These are phyloP conservation scores for Penicillium glabrum DNA, from an alignment of 2,329 filamentous ascomycete genomes.

Conservation along the genomic window DNA sequence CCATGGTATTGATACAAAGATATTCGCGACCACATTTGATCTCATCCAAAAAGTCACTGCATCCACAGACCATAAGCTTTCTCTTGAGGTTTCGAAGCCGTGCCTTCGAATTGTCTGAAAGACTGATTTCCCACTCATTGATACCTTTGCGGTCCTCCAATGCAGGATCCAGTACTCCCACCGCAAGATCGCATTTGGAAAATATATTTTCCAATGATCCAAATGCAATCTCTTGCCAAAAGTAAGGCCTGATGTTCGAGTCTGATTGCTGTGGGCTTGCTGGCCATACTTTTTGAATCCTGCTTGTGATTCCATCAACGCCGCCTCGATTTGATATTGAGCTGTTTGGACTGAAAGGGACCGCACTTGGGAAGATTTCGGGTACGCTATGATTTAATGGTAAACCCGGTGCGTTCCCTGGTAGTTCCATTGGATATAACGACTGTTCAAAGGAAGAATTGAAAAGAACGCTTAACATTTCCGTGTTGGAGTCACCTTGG, in stretches of 20 bases:
- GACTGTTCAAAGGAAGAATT: not conserved
- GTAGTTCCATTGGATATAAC: not conserved
- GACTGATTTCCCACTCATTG: not conserved
- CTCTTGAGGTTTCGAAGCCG: slow-evolving; percentile 1
- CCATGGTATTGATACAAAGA: slow-evolving; percentile 5
- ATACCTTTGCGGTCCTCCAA: not conserved
- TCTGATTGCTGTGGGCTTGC: not conserved
- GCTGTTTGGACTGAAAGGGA: not conserved
- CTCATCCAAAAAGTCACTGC: slow-evolving; percentile 1
- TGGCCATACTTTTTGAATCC: slow-evolving; percentile 2
- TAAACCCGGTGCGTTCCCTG: not conserved
- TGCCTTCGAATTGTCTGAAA: not conserved
- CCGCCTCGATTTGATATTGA: not conserved
- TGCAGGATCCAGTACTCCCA: not conserved
- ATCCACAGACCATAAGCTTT: not conserved
- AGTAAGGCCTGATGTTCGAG: not conserved
- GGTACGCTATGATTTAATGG: not conserved
- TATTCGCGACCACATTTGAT: not conserved
- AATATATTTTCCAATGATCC: slow-evolving; percentile 3
- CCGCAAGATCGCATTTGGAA: not conserved
- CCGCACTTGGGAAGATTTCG: not conserved
- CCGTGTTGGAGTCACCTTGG: not conserved
- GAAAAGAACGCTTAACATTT: not conserved
- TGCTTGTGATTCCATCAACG: not conserved
- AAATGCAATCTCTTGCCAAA: slow-evolving; percentile 4